phyloP scores from a whole-genome alignment of 208 protist genomes.

The Angomonas ambiguus region DNA sequence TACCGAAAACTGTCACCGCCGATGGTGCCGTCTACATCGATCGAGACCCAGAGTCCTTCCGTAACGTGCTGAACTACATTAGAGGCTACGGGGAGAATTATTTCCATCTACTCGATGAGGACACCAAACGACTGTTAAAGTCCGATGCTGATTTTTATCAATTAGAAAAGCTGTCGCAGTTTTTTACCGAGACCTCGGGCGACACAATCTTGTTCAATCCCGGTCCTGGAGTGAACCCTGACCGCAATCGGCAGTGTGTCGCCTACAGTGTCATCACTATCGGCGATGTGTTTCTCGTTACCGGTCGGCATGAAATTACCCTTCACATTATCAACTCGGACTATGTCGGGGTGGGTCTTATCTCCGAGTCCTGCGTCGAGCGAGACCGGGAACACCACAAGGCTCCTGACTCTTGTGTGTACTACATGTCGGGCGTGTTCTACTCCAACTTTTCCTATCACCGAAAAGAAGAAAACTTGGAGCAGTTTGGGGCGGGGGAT shows the following conservation, averaged over 20 bases:
- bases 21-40: conserved; percentile 76
- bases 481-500: conserved; percentile 64
- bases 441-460: conserved; percentile 89
- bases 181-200: conserved; percentile 37
- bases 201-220: conserved; percentile 16
- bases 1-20: conserved; percentile 33
- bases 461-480: conserved; percentile 83
- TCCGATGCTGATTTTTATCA: conserved; percentile 79
- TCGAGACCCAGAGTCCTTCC: conserved; percentile 79
- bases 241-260: conserved; percentile 74
- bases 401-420: conserved; percentile 80
- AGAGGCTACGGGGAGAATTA: conserved; percentile 55
- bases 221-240: conserved; percentile 57
- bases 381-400: conserved; percentile 88
- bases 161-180: conserved; percentile 38
- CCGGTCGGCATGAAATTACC: conserved; percentile 75
- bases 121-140: conserved; percentile 53
- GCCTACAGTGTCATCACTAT: conserved; percentile 80
- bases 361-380: conserved; percentile 73
- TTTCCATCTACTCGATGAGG: conserved; percentile 62
- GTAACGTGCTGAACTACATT: conserved; percentile 78
- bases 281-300: conserved; percentile 68
- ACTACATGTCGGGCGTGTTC: conserved; percentile 92
- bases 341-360: conserved; percentile 87
- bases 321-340: conserved; percentile 71